Conservation (phyloP, 768 basidiomycete species). For the Galerina sulciceps region DNA sequence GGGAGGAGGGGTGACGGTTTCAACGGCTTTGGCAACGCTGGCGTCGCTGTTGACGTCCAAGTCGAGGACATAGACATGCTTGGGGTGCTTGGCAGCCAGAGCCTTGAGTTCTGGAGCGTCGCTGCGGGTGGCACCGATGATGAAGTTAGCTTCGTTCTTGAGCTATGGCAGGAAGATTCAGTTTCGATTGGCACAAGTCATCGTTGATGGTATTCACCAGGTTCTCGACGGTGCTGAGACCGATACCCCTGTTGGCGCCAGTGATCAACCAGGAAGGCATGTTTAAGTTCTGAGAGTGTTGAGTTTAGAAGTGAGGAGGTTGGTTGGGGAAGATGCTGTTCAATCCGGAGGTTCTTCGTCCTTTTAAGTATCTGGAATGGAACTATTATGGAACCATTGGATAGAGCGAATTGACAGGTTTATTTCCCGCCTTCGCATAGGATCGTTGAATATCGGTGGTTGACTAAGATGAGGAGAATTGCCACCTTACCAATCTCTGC, state of each 20-base stretch:
- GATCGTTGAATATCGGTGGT: not conserved
- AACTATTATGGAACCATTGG: constrained; percentile 1
- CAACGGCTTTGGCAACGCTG: constrained; percentile 20
- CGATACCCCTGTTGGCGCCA: constrained; percentile 29
- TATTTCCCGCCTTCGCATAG: not conserved
- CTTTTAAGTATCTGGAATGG: constrained; percentile 1
- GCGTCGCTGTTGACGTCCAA: constrained; percentile 22
- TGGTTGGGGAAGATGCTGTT: not conserved
- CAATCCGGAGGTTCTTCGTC: not conserved
- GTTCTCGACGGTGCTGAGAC: constrained; percentile 16
- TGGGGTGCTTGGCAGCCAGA: constrained; percentile 16
- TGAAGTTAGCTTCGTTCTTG: constrained; percentile 23
- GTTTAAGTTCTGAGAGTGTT: not conserved
- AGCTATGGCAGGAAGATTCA: constrained; percentile 16
- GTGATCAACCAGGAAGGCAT: constrained; percentile 31
- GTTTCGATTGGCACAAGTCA: not conserved
- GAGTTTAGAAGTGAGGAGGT: not conserved
- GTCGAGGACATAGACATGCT: constrained; percentile 17
- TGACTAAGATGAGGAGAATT: not conserved
- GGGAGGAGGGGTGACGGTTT: constrained; percentile 19
- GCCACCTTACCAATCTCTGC: constrained; percentile 1
- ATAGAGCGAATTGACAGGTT: not conserved
- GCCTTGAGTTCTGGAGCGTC: constrained; percentile 11
- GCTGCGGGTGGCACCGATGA: constrained; percentile 25
- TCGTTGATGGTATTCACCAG: constrained; percentile 13